Percentiles rank a stretch among this genome's conserved stretches.
phyloP scores from a whole-genome alignment of 2,329 filamentous ascomycete genomes.

The Xylaria sp. region DNA sequence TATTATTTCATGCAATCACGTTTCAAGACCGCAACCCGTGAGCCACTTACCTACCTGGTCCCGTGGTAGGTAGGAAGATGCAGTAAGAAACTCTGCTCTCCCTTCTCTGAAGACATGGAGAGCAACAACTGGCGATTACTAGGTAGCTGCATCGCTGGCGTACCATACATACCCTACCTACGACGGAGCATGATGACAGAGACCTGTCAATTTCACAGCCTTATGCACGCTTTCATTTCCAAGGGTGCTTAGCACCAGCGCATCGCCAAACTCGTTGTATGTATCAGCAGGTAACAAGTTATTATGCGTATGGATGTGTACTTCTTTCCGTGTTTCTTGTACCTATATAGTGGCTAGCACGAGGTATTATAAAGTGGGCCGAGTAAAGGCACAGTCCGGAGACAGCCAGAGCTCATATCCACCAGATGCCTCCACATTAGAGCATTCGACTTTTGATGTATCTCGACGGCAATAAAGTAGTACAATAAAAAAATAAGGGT shows the following conservation, averaged over 20 bases:
- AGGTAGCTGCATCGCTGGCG: not conserved
- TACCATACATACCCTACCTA: not conserved
- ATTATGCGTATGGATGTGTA: slow-evolving; percentile 10
- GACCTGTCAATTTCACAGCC: not conserved
- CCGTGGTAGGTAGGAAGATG: no score
- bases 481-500: slow-evolving; percentile 9
- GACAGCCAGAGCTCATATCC: slow-evolving; percentile 6
- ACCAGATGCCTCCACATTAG: slow-evolving; percentile 16
- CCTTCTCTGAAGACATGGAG: no score
- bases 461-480: slow-evolving; percentile 7
- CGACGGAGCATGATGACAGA: not conserved
- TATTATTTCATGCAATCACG: not conserved
- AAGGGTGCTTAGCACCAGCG: not conserved
- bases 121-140: not conserved
- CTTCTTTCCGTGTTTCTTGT: slow-evolving; percentile 13
- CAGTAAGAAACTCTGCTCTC: not conserved
- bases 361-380: not conserved
- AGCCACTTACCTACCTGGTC: no score
- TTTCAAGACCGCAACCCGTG: not conserved
- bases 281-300: not conserved
- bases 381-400: slow-evolving; percentile 4
- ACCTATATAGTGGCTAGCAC: slow-evolving; percentile 9
- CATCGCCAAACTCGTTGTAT: not conserved
- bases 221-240: not conserved
- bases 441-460: slow-evolving; percentile 4